phyloP scores from a whole-genome alignment of 371 early-diverging fungal species.

The Syncephalastrum contaminatum region DNA sequence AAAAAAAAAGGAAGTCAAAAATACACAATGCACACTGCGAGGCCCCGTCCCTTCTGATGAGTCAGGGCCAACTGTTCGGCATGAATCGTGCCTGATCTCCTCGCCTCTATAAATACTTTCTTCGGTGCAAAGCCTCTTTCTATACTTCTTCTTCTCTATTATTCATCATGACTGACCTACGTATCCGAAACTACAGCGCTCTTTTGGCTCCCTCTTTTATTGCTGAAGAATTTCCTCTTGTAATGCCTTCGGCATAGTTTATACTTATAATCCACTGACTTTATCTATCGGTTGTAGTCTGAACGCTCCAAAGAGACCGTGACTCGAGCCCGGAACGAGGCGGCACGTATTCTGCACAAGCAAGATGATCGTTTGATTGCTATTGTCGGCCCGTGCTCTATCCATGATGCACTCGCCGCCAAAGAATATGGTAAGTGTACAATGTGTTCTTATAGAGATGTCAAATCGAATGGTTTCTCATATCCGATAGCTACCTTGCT shows the following conservation, averaged over 20 bases:
- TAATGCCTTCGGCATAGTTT: slow-evolving; percentile 20
- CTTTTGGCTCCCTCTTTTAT: slow-evolving; percentile 59
- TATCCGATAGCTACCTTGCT: slow-evolving; percentile 49
- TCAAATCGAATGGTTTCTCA: neutral
- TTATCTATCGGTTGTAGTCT: slow-evolving; percentile 12
- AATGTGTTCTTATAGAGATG: neutral
- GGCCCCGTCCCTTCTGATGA: too few relatives aligned
- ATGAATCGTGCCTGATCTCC: too few relatives aligned
- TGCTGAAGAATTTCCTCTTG: slow-evolving; percentile 61
- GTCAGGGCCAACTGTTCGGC: neutral
- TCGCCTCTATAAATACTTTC: too few relatives aligned
- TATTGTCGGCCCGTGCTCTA: slow-evolving; percentile 93
- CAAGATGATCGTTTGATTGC: slow-evolving; percentile 84
- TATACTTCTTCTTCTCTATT: too few relatives aligned
- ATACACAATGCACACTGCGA: too few relatives aligned
- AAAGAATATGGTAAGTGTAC: slow-evolving; percentile 74
- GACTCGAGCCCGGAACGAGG: slow-evolving; percentile 58
- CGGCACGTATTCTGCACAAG: slow-evolving; percentile 73
- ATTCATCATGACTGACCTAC: slow-evolving; percentile 59
- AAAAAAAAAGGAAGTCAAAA: too few relatives aligned
- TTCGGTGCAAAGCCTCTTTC: too few relatives aligned
- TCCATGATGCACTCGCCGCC: slow-evolving; percentile 86
- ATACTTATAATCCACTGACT: slow-evolving; percentile 6
- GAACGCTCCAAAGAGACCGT: slow-evolving; percentile 48
- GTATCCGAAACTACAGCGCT: slow-evolving; percentile 62